Evolutionary conservation across 495 filamentous ascomycete genomes (phyloP).

Genomic region (Penicillium diatomitis): DNA sequence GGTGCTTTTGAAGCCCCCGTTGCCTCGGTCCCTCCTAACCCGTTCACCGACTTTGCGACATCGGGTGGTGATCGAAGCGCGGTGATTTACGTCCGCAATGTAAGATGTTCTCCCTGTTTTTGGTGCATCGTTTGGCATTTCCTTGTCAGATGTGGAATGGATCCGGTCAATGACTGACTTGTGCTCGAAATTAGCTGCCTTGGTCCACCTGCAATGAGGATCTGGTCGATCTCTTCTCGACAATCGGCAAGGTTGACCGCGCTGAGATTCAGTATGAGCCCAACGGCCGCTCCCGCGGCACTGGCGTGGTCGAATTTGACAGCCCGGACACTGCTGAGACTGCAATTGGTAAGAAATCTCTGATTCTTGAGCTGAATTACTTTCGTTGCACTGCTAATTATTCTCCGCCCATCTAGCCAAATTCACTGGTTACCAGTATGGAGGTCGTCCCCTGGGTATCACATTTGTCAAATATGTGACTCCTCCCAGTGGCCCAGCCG

Average conservation of each 20-base stretch:
- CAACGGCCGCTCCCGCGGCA: slow-evolving; percentile 89
- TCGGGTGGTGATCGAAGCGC: slow-evolving; percentile 75
- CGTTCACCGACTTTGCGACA: slow-evolving; percentile 91
- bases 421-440: slow-evolving; percentile 96
- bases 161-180: neutral
- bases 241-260: slow-evolving; percentile 94
- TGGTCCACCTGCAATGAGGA: slow-evolving; percentile 99
- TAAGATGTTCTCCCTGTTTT: slow-evolving; percentile 41
- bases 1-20: slow-evolving; percentile 33
- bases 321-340: slow-evolving; percentile 76
- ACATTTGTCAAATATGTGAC: slow-evolving; percentile 86
- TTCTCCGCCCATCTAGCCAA: slow-evolving; percentile 46
- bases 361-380: slow-evolving; percentile 1
- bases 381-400: slow-evolving; percentile 6
- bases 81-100: slow-evolving; percentile 92
- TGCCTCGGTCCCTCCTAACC: slow-evolving; percentile 59
- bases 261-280: slow-evolving; percentile 98
- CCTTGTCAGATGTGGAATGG: too few species aligned
- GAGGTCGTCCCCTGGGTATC: slow-evolving; percentile 85
- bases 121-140: too few species aligned
- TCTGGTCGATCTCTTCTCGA: slow-evolving; percentile 89
- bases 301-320: slow-evolving; percentile 91
- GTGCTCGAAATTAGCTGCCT: slow-evolving; percentile 54
- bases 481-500: slow-evolving; percentile 51
- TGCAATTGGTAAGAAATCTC: slow-evolving; percentile 55